A percentile compares a stretch with the other conserved stretches of the same genome.
Conservation (phyloP, 2,329 filamentous ascomycete species). For the Pseudogymnoascus sp. region DNA sequence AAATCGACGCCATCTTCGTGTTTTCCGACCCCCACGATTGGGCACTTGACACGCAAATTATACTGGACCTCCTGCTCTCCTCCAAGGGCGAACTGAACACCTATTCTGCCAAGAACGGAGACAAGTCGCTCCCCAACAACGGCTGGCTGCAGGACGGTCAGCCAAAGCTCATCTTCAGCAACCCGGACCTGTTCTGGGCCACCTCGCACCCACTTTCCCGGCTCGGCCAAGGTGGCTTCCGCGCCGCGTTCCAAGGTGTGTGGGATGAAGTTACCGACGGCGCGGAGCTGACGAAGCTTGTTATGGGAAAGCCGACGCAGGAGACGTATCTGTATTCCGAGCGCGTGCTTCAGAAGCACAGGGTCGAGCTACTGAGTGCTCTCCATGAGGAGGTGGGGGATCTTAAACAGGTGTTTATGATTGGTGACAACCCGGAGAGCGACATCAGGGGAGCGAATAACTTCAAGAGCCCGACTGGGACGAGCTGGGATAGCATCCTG, state of each 20-base stretch:
- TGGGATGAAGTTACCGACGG: slow-evolving; percentile 67
- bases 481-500: slow-evolving; percentile 69
- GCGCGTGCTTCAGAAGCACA: slow-evolving; percentile 56
- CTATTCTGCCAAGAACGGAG: slow-evolving; percentile 63
- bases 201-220: slow-evolving; percentile 76
- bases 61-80: slow-evolving; percentile 76
- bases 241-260: slow-evolving; percentile 69
- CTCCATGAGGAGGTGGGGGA: slow-evolving; percentile 29
- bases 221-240: slow-evolving; percentile 86
- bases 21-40: slow-evolving; percentile 97
- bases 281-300: slow-evolving; percentile 48
- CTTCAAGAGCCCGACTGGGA: slow-evolving; percentile 57
- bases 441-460: slow-evolving; percentile 84
- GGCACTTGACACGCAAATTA: slow-evolving; percentile 80
- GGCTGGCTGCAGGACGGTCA: slow-evolving; percentile 81
- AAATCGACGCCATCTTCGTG: slow-evolving; percentile 84
- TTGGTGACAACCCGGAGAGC: slow-evolving; percentile 82
- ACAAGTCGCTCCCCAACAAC: slow-evolving; percentile 53
- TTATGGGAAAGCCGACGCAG: slow-evolving; percentile 76
- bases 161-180: slow-evolving; percentile 77
- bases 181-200: slow-evolving; percentile 85
- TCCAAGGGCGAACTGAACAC: slow-evolving; percentile 74
- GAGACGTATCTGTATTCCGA: slow-evolving; percentile 81
- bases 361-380: slow-evolving; percentile 25
- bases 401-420: slow-evolving; percentile 81